Conservation (phyloP, 2,329 filamentous ascomycete genomes). For the Aspergillus proliferans region DNA sequence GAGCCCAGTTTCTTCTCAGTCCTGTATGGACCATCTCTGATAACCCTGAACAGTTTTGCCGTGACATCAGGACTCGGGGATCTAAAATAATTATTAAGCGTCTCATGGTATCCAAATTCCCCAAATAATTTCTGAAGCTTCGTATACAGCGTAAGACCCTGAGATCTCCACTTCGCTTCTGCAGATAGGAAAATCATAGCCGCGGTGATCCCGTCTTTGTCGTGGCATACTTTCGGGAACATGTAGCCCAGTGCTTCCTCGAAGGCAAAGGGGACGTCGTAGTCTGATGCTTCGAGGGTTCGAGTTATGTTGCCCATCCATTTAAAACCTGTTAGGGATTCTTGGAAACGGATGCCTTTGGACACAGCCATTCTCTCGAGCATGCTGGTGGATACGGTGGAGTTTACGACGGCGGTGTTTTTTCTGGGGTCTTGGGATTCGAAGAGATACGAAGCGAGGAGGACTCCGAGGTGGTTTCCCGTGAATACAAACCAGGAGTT, state of each 20-base stretch:
- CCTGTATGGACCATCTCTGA: conserved; percentile 42
- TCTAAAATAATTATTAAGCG: conserved; percentile 58
- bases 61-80: conserved; percentile 51
- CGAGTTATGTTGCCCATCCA: conserved; percentile 59
- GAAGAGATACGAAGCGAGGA: conserved; percentile 53
- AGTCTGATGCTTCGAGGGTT: conserved; percentile 45
- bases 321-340: conserved; percentile 62
- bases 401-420: conserved; percentile 52
- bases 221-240: conserved; percentile 56
- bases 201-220: conserved; percentile 60
- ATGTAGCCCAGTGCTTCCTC: conserved; percentile 64
- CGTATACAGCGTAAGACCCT: conserved; percentile 51
- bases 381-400: conserved; percentile 60
- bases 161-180: conserved; percentile 43
- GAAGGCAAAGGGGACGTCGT: conserved; percentile 52
- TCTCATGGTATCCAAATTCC: conserved; percentile 56
- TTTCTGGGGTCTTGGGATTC: conserved; percentile 37
- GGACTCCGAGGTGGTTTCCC: conserved; percentile 59
- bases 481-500: conserved; percentile 56
- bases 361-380: conserved; percentile 50
- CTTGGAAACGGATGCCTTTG: conserved; percentile 52
- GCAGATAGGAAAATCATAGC: conserved; percentile 55
- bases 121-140: conserved; percentile 54
- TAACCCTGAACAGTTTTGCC: conserved; percentile 48
- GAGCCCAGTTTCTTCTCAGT: conserved; percentile 44